A percentile compares a stretch with the other conserved stretches of the same genome.
Conservation (phyloP, 805 yeast species). For the Pichia exigua region DNA sequence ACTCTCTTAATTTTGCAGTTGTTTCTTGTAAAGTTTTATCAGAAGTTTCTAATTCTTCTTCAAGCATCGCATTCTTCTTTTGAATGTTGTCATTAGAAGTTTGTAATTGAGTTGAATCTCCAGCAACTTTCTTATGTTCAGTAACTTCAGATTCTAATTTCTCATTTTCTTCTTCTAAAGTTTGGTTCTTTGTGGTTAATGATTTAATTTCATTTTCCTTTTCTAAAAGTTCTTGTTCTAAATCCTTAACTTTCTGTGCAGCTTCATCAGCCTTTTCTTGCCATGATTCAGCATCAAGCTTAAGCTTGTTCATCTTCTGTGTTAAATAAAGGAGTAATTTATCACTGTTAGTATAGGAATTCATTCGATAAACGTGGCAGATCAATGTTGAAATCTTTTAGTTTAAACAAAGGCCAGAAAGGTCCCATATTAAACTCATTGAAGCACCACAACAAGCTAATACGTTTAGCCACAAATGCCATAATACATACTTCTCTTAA, state of each 20-base stretch:
- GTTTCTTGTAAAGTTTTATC: constrained; percentile 89
- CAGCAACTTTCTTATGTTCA: constrained; percentile 79
- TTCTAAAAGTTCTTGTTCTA: constrained; percentile 86
- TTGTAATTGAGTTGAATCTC: constrained; percentile 82
- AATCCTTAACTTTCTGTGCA: constrained; percentile 67
- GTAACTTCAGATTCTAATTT: constrained; percentile 65
- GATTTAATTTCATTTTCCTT: constrained; percentile 95
- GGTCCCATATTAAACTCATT: neutral
- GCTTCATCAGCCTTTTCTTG: constrained; percentile 94
- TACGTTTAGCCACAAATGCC: neutral
- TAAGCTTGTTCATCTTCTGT: constrained; percentile 80
- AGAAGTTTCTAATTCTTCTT: constrained; percentile 84
- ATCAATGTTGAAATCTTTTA: neutral
- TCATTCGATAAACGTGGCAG: neutral
- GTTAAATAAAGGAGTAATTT: neutral
- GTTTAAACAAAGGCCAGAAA: neutral
- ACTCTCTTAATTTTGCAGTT: constrained; percentile 87
- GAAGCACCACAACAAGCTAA: neutral
- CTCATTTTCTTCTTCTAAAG: constrained; percentile 77
- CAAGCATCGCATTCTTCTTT: constrained; percentile 82
- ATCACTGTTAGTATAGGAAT: neutral
- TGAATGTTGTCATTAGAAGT: constrained; percentile 85
- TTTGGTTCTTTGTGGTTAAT: constrained; percentile 84
- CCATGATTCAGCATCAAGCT: constrained; percentile 94
- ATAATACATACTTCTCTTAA: constrained; percentile 37